These are phyloP conservation scores for Talaromyces liani DNA, from an alignment of 495 filamentous ascomycete genomes.

Conservation along the genomic window DNA sequence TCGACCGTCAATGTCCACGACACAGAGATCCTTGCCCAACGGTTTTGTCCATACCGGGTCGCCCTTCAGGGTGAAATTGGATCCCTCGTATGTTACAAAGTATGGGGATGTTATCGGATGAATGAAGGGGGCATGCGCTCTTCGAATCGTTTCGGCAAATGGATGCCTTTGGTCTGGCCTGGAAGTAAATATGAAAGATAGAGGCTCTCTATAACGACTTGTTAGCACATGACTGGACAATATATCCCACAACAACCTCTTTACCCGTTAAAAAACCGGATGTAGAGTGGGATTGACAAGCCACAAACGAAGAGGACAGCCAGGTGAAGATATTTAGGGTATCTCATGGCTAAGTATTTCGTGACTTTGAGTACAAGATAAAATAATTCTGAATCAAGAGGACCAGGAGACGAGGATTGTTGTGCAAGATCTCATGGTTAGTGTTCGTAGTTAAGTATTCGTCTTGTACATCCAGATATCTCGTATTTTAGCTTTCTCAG, in stretches of 20 bases:
- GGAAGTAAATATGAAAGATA: not conserved
- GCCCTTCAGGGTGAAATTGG: not conserved
- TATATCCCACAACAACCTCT: not conserved
- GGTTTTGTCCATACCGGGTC: not conserved
- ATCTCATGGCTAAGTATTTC: not conserved
- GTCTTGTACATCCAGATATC: too few relatives aligned
- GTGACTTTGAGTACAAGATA: not conserved
- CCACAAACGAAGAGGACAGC: not conserved
- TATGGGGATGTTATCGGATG: slow-evolving; percentile 2
- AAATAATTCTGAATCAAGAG: not conserved
- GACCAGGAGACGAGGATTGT: not conserved
- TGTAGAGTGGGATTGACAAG: not conserved
- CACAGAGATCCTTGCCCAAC: slow-evolving; percentile 1
- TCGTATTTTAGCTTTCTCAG: too few relatives aligned
- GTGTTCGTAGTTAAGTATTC: too few relatives aligned
- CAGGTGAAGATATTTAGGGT: not conserved
- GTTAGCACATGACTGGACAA: not conserved
- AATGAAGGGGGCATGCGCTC: not conserved
- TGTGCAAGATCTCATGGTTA: too few relatives aligned
- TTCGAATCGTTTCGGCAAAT: not conserved
- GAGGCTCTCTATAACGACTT: not conserved
- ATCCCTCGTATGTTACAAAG: slow-evolving; percentile 1
- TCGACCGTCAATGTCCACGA: slow-evolving; percentile 4
- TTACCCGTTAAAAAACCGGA: not conserved
- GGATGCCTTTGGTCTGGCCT: not conserved